Percentiles rank a stretch among this genome's conserved stretches.
These are phyloP conservation scores for Rasamsonia emersonii DNA, from an alignment of 2,329 filamentous ascomycete genomes.

Conservation along the genomic window DNA sequence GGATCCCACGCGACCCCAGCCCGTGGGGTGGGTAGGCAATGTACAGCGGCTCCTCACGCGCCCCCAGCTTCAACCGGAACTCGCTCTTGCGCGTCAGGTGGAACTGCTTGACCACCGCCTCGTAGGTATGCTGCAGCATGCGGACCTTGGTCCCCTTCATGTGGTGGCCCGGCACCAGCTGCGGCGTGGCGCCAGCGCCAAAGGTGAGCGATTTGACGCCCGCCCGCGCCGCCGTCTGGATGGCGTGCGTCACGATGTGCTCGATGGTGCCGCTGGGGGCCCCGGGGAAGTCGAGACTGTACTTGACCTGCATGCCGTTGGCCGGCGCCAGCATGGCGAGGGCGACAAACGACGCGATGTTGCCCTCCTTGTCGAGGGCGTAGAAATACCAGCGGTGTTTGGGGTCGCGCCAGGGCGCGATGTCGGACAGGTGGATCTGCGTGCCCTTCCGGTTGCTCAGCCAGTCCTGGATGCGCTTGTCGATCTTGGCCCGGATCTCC, in stretches of 20 bases:
- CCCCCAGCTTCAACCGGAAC: conserved; percentile 86
- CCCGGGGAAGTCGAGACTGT: conserved; percentile 85
- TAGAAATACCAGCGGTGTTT: conserved; percentile 81
- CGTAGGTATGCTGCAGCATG: conserved; percentile 75
- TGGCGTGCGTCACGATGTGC: conserved; percentile 63
- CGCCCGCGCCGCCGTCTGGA: conserved; percentile 51
- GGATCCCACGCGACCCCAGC: conserved; percentile 69
- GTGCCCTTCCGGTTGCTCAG: conserved; percentile 68
- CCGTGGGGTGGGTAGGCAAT: conserved; percentile 86
- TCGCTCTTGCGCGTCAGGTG: conserved; percentile 76
- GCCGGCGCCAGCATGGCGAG: conserved; percentile 71
- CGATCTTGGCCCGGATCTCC: conserved; percentile 60
- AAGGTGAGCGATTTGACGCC: conserved; percentile 70
- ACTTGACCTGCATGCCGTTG: conserved; percentile 91
- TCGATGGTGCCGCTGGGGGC: conserved; percentile 84
- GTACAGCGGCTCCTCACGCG: conserved; percentile 73
- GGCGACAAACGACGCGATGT: conserved; percentile 68
- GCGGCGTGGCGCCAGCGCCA: conserved; percentile 68
- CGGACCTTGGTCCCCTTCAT: conserved; percentile 71
- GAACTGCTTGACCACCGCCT: conserved; percentile 70
- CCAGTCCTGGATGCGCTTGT: conserved; percentile 72
- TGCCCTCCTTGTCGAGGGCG: conserved; percentile 62
- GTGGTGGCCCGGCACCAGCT: conserved; percentile 71
- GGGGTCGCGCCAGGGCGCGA: conserved; percentile 77
- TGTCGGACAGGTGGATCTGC: conserved; percentile 84